These are phyloP conservation scores for Aureobasidium sp. DNA, from an alignment of 2,329 filamentous ascomycete species.

Conservation along the genomic window DNA sequence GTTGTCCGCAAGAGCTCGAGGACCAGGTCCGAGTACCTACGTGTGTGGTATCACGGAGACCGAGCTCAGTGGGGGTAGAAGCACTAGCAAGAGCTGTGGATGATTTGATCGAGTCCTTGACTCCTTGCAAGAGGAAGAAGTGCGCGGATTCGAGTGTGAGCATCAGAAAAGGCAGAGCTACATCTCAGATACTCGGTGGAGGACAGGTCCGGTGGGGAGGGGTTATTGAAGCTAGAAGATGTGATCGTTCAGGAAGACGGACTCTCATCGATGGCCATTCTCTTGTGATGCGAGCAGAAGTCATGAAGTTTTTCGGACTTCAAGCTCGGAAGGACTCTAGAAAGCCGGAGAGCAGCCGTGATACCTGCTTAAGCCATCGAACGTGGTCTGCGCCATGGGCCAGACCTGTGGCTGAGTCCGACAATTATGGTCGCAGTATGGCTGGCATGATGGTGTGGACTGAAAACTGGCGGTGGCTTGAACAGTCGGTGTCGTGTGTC, in stretches of 20 bases:
- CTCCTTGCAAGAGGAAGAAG: no score
- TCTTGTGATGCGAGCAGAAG: slow-evolving; percentile 71
- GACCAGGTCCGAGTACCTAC: slow-evolving; percentile 13
- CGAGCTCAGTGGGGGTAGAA: no score
- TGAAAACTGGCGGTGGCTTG: not conserved
- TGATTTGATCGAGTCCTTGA: no score
- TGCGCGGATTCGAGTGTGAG: slow-evolving; percentile 52
- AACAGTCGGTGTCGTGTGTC: not conserved
- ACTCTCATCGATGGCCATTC: slow-evolving; percentile 67
- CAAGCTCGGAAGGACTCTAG: slow-evolving; percentile 49
- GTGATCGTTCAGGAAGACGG: slow-evolving; percentile 58
- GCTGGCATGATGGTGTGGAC: slow-evolving; percentile 44
- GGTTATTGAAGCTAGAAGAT: slow-evolving; percentile 45
- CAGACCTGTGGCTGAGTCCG: slow-evolving; percentile 17
- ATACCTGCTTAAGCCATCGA: slow-evolving; percentile 46
- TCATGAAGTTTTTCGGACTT: slow-evolving; percentile 67
- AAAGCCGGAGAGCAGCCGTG: slow-evolving; percentile 57
- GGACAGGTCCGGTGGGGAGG: slow-evolving; percentile 59
- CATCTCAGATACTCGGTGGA: slow-evolving; percentile 50
- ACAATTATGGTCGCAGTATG: slow-evolving; percentile 52
- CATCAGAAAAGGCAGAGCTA: slow-evolving; percentile 53
- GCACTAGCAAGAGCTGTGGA: no score
- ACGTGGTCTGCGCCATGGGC: not conserved
- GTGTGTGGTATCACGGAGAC: no score
- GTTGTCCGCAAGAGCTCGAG: slow-evolving; percentile 35